Evolutionary conservation across 2,329 filamentous ascomycete species (phyloP), one percentile per base, ranked within the genome.

Genomic region (Cladobotryum protrusum): DNA sequence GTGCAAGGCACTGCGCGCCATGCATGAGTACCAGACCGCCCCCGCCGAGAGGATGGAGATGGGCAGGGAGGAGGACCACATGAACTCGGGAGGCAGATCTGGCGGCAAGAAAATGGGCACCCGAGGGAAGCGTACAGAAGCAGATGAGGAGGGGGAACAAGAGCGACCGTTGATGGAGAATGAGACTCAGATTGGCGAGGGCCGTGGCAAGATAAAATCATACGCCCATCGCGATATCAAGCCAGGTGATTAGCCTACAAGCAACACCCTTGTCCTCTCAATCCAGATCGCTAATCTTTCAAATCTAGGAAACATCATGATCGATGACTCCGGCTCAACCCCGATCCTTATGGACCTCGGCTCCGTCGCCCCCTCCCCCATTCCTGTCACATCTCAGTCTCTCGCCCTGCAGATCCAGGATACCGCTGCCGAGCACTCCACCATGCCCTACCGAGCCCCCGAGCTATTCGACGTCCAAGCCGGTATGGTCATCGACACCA

Each of bases 381-480:
- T 89, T 50, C 82, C 88, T 20, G 92, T 97, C 59, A 95, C 92
- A 4, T 93, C 88, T 15, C 85, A 92, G 54, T 95, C 89, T 3
- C 78, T 95, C 48, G 93, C 93, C 41, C 82, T 99, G 43, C 89
- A 91, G 47, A 87, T 95, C 34, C 93, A 97, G 71, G 93, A 99
- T 68, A 87, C 83, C 37, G 93, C 93, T 18, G 93, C 92, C 48
- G 93, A 99, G 68, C 92, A 97, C 75, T 92, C 85, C 57, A 99
- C 93, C 37, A 97, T 99, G 92, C 91, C 93, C 0, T 99, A 99
- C 72, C 89, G 93, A 52, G 93, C 93, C 1, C 93, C 93, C 0
- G 93, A 99, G 70, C 83, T 99, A 53, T 99, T 99, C 69, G 93
- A 99, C 67, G 93, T 97, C 50, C 95, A 95, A 71, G 96, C 90